Percentiles rank a stretch among this genome's conserved stretches.
Conservation (phyloP, 2,329 filamentous ascomycete species). For the Diaporthe nobilis region DNA sequence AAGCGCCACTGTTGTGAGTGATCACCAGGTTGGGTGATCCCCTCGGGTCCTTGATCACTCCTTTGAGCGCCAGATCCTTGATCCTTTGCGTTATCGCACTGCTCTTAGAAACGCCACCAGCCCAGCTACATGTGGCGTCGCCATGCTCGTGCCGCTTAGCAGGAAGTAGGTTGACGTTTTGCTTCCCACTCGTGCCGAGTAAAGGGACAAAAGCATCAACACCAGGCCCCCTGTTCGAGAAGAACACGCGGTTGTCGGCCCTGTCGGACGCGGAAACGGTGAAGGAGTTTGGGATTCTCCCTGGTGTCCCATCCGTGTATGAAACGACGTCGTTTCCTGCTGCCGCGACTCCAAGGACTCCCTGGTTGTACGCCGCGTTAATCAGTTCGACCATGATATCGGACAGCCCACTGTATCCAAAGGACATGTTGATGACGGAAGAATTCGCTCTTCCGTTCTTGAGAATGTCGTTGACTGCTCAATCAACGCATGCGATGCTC, state of each 20-base stretch:
- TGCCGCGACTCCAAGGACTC: not conserved
- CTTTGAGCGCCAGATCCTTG: not conserved
- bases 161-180: not conserved
- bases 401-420: too few relatives aligned
- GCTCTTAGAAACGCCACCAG: not conserved
- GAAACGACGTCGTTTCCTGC: not conserved
- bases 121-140: not conserved
- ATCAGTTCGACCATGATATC: not conserved
- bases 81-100: not conserved
- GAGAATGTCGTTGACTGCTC: not conserved
- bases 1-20: not conserved
- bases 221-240: not conserved
- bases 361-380: not conserved
- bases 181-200: not conserved
- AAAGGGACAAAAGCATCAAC: not conserved
- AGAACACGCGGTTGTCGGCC: not conserved
- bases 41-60: not conserved
- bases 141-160: not conserved
- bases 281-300: not conserved
- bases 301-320: not conserved
- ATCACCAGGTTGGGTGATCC: not conserved
- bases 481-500: not conserved
- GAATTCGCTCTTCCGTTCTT: not conserved
- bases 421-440: not conserved
- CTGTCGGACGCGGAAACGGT: not conserved